These are phyloP conservation scores for Triticum timopheevii DNA, from an alignment of 176 grass and related monocot genomes.

Conservation along the genomic window DNA sequence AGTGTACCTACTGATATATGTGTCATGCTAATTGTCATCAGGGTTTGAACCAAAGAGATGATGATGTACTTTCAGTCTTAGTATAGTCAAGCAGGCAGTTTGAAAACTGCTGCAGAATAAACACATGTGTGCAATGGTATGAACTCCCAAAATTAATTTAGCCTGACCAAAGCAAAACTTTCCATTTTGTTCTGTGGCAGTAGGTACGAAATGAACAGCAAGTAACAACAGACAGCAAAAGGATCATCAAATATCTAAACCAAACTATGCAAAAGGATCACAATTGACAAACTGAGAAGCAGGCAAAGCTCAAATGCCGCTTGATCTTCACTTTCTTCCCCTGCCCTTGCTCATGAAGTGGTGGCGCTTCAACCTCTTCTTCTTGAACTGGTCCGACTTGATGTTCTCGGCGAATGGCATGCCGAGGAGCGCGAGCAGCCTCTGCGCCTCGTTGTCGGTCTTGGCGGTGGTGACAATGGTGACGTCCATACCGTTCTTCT, in stretches of 20 bases:
- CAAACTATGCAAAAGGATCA: conserved; percentile 5
- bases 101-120: conserved; percentile 24
- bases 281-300: conserved; percentile 26
- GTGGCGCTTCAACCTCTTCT: conserved; percentile 76
- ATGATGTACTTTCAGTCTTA: background rate
- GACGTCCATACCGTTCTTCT: conserved; percentile 92
- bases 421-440: conserved; percentile 69
- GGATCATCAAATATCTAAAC: conserved; percentile 15
- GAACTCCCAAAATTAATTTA: background rate
- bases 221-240: conserved; percentile 14
- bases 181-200: conserved; percentile 1
- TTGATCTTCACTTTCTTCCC: conserved; percentile 27
- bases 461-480: conserved; percentile 70
- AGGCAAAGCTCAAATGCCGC: background rate
- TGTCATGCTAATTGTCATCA: too few species aligned
- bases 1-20: conserved; percentile 39
- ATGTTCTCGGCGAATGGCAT: conserved; percentile 80
- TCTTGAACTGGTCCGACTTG: conserved; percentile 32
- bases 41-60: background rate
- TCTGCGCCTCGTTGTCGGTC: conserved; percentile 60
- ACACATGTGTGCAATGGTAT: background rate
- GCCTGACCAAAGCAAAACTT: conserved; percentile 13
- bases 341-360: conserved; percentile 60
- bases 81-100: background rate
- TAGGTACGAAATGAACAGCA: background rate